phyloP scores from a whole-genome alignment of 176 grass and related monocot species.

The Stipa capillata region DNA sequence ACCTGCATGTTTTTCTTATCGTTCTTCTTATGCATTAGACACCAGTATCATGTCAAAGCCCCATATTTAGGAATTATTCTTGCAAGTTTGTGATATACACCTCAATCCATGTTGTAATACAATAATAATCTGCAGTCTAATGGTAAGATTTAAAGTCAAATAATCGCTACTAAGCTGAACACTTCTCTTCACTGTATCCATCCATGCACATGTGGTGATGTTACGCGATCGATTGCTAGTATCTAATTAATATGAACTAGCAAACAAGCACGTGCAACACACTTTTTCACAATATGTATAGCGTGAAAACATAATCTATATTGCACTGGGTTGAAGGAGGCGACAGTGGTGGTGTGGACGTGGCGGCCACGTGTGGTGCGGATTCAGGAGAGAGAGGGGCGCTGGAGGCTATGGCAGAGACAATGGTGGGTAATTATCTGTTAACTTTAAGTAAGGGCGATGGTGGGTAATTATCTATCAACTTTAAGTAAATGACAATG shows the following conservation, averaged over 20 bases:
- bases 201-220: background rate
- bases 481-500: too few species aligned
- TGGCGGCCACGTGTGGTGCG: too few species aligned
- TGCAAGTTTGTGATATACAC: background rate
- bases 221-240: background rate
- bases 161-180: background rate
- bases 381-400: too few species aligned
- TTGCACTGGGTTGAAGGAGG: too few species aligned
- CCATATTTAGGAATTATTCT: background rate
- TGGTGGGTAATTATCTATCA: too few species aligned
- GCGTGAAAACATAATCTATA: too few species aligned
- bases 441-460: too few species aligned
- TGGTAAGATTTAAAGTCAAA: background rate
- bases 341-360: too few species aligned
- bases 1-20: background rate
- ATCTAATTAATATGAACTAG: background rate
- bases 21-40: background rate
- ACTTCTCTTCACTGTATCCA: background rate
- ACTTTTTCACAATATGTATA: too few species aligned
- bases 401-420: too few species aligned
- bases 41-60: background rate
- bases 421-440: too few species aligned
- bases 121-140: background rate
- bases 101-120: background rate
- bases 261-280: too few species aligned